phyloP scores from a whole-genome alignment of 1,139 yeast genomes.

The Saccharomyces hybrid region DNA sequence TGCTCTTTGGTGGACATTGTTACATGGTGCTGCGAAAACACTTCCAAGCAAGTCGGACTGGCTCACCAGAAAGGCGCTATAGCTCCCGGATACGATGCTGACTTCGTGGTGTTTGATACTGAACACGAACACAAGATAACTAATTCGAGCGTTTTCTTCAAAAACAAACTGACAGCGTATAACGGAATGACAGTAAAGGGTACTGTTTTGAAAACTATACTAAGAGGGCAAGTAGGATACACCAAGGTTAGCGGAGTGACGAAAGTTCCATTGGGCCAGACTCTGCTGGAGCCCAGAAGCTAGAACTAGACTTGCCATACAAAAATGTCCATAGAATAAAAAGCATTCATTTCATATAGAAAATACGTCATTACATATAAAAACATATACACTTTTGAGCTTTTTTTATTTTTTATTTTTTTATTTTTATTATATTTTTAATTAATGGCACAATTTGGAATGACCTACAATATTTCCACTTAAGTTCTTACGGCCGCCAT shows the following conservation, averaged over 20 bases:
- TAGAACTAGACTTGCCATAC: neutral
- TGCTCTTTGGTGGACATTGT: slow-evolving; percentile 54
- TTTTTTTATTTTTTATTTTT: neutral
- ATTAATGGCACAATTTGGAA: neutral
- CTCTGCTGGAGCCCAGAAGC: slow-evolving; percentile 47
- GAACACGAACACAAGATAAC: slow-evolving; percentile 46
- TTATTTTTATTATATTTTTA: too few relatives aligned
- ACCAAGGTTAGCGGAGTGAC: slow-evolving; percentile 52
- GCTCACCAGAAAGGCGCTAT: slow-evolving; percentile 65
- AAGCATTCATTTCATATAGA: neutral
- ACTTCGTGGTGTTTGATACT: slow-evolving; percentile 73
- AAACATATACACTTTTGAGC: neutral
- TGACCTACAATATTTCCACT: neutral
- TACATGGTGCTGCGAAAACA: slow-evolving; percentile 72
- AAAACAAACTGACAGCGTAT: slow-evolving; percentile 82
- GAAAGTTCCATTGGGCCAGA: slow-evolving; percentile 47
- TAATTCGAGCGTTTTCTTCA: slow-evolving; percentile 59
- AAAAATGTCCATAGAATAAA: neutral
- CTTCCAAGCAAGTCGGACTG: slow-evolving; percentile 81
- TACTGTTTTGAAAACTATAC: slow-evolving; percentile 65
- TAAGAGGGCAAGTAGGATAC: slow-evolving; percentile 67
- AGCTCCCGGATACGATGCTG: slow-evolving; percentile 75
- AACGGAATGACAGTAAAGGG: slow-evolving; percentile 65
- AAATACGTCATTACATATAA: neutral
- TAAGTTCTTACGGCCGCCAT: neutral